Conservation (phyloP, 2,329 filamentous ascomycete genomes). For the Colletotrichum musicola region DNA sequence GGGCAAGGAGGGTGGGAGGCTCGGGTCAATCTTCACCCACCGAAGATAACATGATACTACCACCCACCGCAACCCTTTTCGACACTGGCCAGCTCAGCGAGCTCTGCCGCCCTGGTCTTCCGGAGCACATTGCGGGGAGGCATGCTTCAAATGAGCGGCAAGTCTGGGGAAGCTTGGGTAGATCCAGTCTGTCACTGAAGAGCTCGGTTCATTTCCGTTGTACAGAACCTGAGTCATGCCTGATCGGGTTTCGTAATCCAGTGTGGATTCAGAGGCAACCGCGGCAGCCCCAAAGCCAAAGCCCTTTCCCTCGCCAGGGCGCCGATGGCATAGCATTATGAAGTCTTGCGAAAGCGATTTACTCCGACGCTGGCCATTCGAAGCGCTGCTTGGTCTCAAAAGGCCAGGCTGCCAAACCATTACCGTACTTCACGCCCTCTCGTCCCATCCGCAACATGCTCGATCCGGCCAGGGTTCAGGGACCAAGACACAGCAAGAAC, state of each 20-base stretch:
- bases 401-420: neutral
- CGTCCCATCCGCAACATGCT: neutral
- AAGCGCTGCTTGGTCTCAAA: conserved; percentile 1
- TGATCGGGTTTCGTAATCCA: conserved; percentile 21
- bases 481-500: conserved; percentile 7
- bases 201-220: conserved; percentile 39
- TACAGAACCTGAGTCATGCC: conserved; percentile 30
- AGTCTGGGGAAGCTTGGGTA: conserved; percentile 40
- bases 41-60: conserved; percentile 22
- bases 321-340: conserved; percentile 15
- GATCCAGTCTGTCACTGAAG: conserved; percentile 30
- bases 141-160: conserved; percentile 5
- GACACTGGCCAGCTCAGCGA: conserved; percentile 4
- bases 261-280: neutral
- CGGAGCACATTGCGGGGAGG: conserved; percentile 29
- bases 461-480: conserved; percentile 5
- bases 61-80: neutral
- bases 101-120: conserved; percentile 26
- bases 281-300: conserved; percentile 5
- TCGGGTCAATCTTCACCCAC: conserved; percentile 37
- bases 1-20: conserved; percentile 24
- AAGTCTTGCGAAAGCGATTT: conserved; percentile 14
- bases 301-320: neutral
- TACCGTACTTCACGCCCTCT: neutral
- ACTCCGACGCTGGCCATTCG: neutral